These are phyloP conservation scores for Hyparrhenia diplandra DNA, from an alignment of 176 grass and related monocot genomes.

Conservation along the genomic window DNA sequence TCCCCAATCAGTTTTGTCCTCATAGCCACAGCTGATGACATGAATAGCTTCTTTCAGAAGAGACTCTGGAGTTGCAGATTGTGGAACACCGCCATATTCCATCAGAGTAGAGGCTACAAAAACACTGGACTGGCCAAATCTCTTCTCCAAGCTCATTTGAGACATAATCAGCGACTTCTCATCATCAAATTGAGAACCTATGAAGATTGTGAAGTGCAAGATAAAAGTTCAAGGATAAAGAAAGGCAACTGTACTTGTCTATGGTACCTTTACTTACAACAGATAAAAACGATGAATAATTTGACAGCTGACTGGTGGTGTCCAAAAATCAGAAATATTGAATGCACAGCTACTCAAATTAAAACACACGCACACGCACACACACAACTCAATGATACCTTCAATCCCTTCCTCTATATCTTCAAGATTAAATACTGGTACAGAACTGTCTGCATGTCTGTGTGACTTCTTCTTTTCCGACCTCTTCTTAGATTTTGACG, in stretches of 20 bases:
- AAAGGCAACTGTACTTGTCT: neutral
- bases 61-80: conserved; percentile 92
- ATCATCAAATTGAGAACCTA: conserved; percentile 90
- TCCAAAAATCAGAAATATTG: neutral
- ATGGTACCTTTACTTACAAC: neutral
- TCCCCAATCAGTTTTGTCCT: conserved; percentile 96
- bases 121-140: conserved; percentile 92
- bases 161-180: conserved; percentile 97
- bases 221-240: conserved; percentile 2
- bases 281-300: neutral
- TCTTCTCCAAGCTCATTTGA: conserved; percentile 96
- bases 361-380: neutral
- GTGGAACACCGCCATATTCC: conserved; percentile 96
- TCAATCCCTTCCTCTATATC: conserved; percentile 96
- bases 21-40: conserved; percentile 99
- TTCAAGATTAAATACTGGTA: conserved; percentile 97
- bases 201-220: conserved; percentile 4
- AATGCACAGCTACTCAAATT: neutral
- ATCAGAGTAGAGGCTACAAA: conserved; percentile 95
- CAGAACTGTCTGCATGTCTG: conserved; percentile 75
- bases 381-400: conserved; percentile 43
- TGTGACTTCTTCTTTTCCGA: conserved; percentile 89
- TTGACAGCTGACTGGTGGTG: neutral
- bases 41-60: conserved; percentile 99
- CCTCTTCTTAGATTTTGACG: conserved; percentile 58